Conservation (phyloP, 352 stramenopile genomes). For the Phytophthora aleatoria region DNA sequence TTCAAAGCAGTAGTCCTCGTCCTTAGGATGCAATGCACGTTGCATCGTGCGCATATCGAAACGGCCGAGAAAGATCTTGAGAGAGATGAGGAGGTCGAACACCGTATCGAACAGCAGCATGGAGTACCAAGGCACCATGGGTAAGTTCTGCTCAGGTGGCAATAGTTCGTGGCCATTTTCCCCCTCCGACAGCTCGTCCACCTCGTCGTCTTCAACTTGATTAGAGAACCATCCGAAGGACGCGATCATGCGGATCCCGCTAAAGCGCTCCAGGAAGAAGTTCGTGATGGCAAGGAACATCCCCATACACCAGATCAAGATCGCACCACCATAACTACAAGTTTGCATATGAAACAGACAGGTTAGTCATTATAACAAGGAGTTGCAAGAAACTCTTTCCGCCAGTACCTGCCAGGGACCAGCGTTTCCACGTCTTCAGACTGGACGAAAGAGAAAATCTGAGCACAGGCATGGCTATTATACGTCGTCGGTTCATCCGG, state of each 20-base stretch:
- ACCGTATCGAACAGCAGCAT: conserved; percentile 92
- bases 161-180: conserved; percentile 67
- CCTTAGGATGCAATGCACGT: conserved; percentile 72
- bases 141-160: conserved; percentile 71
- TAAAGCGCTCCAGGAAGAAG: conserved; percentile 83
- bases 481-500: conserved; percentile 55
- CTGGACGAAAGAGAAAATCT: conserved; percentile 76
- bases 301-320: conserved; percentile 87
- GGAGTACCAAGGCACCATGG: conserved; percentile 96
- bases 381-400: not conserved
- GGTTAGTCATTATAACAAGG: not conserved
- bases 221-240: conserved; percentile 74
- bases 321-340: conserved; percentile 69
- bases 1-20: conserved; percentile 84
- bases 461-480: conserved; percentile 79
- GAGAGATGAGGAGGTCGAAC: conserved; percentile 92
- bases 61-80: conserved; percentile 93
- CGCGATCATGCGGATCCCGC: conserved; percentile 78
- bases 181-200: conserved; percentile 36
- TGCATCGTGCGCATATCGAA: conserved; percentile 93
- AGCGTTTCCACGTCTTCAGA: conserved; percentile 52
- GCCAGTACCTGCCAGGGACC: conserved; percentile 61
- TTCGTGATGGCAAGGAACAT: conserved; percentile 84
- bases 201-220: conserved; percentile 54
- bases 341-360: not conserved